Percentiles rank a stretch among this genome's conserved stretches.
phyloP scores from a whole-genome alignment of 2,329 filamentous ascomycete genomes.

The Aspergillus brunneoviolaceus region DNA sequence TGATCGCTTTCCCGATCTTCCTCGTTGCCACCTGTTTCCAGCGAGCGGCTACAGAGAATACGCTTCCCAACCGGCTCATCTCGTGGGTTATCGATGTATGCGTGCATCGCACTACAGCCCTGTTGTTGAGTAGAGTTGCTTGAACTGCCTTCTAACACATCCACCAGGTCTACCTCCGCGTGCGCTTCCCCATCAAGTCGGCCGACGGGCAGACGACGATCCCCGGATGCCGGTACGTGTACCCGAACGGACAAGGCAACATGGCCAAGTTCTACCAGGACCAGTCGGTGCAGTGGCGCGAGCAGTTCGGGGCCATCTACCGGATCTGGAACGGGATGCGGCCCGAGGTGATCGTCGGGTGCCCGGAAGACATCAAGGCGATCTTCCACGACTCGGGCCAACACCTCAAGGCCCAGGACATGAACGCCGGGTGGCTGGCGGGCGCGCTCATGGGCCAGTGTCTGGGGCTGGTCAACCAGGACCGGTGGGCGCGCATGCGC shows the following conservation, averaged over 20 bases:
- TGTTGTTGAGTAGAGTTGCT: too few species aligned
- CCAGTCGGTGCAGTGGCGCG: constrained; percentile 31
- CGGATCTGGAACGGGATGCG: constrained; percentile 41
- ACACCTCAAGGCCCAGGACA: constrained; percentile 45
- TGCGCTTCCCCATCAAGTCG: constrained; percentile 8
- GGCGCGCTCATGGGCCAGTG: constrained; percentile 45
- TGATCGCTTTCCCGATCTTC: too few species aligned
- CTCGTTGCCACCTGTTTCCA: too few species aligned
- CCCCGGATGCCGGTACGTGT: constrained; percentile 19
- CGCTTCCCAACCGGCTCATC: too few species aligned
- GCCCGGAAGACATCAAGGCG: constrained; percentile 34
- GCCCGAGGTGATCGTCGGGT: constrained; percentile 39
- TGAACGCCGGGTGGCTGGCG: constrained; percentile 45
- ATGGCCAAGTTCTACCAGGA: constrained; percentile 43
- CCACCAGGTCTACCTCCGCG: neutral
- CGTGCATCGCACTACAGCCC: too few species aligned
- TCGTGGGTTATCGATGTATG: too few species aligned
- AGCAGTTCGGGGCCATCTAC: constrained; percentile 39
- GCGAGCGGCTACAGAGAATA: too few species aligned
- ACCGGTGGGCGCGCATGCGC: constrained; percentile 13
- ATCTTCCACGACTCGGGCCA: constrained; percentile 48
- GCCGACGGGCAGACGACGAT: constrained; percentile 2
- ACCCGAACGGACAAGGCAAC: constrained; percentile 44
- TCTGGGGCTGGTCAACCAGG: constrained; percentile 42
- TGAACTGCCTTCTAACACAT: too few species aligned